Percentiles rank a stretch among this genome's conserved stretches.
phyloP scores from a whole-genome alignment of 768 basidiomycete species.

The Termitomyces titanicus region DNA sequence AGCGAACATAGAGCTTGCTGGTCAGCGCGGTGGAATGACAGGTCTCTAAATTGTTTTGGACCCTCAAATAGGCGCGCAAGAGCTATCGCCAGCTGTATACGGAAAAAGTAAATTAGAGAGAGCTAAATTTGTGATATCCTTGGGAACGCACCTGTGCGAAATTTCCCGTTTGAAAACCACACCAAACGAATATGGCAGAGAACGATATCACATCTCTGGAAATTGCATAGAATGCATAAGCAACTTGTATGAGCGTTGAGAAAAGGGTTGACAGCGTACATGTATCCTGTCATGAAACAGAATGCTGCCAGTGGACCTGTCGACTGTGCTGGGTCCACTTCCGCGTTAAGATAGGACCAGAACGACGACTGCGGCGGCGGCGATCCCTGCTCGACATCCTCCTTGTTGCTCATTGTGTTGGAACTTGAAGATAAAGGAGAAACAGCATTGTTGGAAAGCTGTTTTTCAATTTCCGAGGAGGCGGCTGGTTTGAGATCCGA shows the following conservation, averaged over 20 bases:
- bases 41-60: constrained; percentile 41
- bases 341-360: constrained; percentile 35
- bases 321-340: constrained; percentile 50
- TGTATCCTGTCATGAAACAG: constrained; percentile 80
- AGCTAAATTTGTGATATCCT: neutral
- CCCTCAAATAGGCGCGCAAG: constrained; percentile 74
- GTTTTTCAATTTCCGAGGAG: neutral
- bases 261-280: constrained; percentile 39
- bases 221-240: neutral
- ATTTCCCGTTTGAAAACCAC: constrained; percentile 83
- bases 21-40: constrained; percentile 74
- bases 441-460: neutral
- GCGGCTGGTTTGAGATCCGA: neutral
- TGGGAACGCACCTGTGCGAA: constrained; percentile 53
- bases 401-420: constrained; percentile 8
- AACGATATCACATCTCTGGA: constrained; percentile 69
- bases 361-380: constrained; percentile 19
- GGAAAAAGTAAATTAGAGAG: neutral
- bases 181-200: constrained; percentile 81
- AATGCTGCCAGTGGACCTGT: constrained; percentile 58
- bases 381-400: constrained; percentile 8
- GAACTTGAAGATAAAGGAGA: neutral
- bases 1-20: constrained; percentile 83
- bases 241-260: neutral
- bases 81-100: constrained; percentile 65